Evolutionary conservation across 352 stramenopile genomes (phyloP).

Genomic region (Phytophthora idaei): DNA sequence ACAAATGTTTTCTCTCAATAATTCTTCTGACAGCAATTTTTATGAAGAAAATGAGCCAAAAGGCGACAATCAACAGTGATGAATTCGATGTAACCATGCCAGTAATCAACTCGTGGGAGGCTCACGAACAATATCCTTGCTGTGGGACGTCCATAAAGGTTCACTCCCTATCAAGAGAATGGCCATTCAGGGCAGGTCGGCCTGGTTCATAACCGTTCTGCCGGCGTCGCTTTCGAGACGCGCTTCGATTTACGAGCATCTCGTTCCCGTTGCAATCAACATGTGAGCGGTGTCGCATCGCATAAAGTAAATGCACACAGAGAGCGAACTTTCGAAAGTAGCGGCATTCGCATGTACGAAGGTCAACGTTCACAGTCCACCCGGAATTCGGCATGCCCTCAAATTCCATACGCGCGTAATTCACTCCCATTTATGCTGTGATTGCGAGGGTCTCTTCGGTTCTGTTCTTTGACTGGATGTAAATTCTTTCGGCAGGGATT

Average conservation of each 20-base stretch:
- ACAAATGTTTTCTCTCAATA: no score
- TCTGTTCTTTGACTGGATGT: neutral
- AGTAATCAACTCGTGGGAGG: no score
- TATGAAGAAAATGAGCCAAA: no score
- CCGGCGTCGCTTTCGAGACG: neutral
- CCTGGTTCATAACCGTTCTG: neutral
- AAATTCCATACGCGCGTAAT: conserved; percentile 1
- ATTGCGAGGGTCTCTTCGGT: neutral
- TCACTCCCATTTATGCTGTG: neutral
- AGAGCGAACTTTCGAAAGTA: neutral
- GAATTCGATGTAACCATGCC: no score
- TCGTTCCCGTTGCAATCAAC: neutral
- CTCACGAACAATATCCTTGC: no score
- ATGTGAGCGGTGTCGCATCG: neutral
- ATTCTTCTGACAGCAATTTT: no score
- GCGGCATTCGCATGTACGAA: neutral
- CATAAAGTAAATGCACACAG: neutral
- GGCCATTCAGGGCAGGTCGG: neutral
- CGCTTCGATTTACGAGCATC: neutral
- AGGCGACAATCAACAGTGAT: no score
- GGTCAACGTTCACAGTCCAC: neutral
- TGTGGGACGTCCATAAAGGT: no score
- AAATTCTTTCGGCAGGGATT: neutral
- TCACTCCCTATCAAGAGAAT: neutral
- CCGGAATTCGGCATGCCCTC: neutral